Evolutionary conservation across 2,329 filamentous ascomycete genomes (phyloP).

Genomic region (Ceratocystis smalleyi): DNA sequence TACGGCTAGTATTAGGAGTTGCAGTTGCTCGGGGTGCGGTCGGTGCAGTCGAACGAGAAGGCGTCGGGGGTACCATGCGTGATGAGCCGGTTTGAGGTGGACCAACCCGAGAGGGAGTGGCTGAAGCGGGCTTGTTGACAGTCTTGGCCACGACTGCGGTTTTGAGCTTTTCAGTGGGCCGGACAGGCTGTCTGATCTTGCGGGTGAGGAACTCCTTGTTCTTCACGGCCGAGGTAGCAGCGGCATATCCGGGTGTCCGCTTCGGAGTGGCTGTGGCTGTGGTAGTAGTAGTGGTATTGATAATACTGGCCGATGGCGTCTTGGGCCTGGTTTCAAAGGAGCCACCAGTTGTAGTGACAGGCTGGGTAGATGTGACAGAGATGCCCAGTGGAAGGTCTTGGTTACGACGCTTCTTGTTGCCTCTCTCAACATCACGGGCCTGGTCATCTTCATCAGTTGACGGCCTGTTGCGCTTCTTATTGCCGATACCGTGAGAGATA

Average conservation of each 20-base stretch:
- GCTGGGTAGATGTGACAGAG: constrained; percentile 35
- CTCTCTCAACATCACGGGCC: constrained; percentile 34
- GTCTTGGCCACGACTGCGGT: not conserved
- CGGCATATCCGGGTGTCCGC: constrained; percentile 10
- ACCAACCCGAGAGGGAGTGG: not conserved
- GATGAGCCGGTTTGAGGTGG: not conserved
- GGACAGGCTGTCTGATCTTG: constrained; percentile 16
- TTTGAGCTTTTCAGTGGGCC: constrained; percentile 15
- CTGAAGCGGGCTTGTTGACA: not conserved
- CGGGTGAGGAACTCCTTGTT: constrained; percentile 12
- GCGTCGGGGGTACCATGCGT: not conserved
- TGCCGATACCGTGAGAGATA: constrained; percentile 45
- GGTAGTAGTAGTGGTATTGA: not conserved
- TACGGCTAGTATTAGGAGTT: not conserved
- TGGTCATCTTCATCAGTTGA: constrained; percentile 41
- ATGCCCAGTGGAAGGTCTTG: constrained; percentile 35
- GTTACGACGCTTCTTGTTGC: constrained; percentile 48
- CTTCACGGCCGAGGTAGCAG: constrained; percentile 13
- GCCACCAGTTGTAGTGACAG: constrained; percentile 20
- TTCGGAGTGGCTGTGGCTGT: not conserved
- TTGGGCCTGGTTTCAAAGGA: constrained; percentile 10
- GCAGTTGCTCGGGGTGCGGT: not conserved
- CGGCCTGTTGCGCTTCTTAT: constrained; percentile 50
- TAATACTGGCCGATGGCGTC: constrained; percentile 2
- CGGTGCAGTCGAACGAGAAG: not conserved